Evolutionary conservation across 202 grass and related monocot genomes (phyloP).

Genomic region (Schoenoplectus triqueter): DNA sequence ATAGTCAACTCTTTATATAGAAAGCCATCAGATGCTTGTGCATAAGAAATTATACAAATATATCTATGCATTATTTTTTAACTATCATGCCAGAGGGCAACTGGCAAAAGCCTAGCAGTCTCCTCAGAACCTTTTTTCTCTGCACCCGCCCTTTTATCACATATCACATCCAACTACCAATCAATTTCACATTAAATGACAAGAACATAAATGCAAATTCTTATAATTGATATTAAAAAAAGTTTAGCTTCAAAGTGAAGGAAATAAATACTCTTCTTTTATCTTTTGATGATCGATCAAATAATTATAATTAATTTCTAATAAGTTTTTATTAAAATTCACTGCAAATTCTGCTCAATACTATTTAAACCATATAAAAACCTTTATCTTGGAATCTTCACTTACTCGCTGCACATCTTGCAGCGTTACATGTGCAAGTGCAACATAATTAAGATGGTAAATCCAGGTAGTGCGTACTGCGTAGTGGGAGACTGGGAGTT

Average conservation of each 20-base stretch:
- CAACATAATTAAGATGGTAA: not conserved
- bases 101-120: not conserved
- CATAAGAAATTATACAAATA: not conserved
- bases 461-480: not conserved
- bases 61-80: not conserved
- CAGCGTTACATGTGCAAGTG: not conserved
- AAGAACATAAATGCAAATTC: too few relatives aligned
- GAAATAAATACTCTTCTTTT: too few relatives aligned
- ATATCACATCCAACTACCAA: not conserved
- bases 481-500: not conserved
- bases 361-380: too few relatives aligned
- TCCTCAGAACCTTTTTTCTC: not conserved
- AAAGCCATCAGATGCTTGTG: not conserved
- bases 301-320: too few relatives aligned
- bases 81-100: not conserved
- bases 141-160: not conserved
- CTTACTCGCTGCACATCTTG: not conserved
- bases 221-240: too few relatives aligned
- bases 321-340: too few relatives aligned
- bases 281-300: too few relatives aligned
- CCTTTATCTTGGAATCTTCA: not conserved
- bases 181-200: too few relatives aligned
- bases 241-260: too few relatives aligned
- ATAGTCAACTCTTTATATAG: not conserved
- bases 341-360: too few relatives aligned